These are phyloP conservation scores for Trichophyton verrucosum DNA, from an alignment of 2,329 filamentous ascomycete species.

Conservation along the genomic window DNA sequence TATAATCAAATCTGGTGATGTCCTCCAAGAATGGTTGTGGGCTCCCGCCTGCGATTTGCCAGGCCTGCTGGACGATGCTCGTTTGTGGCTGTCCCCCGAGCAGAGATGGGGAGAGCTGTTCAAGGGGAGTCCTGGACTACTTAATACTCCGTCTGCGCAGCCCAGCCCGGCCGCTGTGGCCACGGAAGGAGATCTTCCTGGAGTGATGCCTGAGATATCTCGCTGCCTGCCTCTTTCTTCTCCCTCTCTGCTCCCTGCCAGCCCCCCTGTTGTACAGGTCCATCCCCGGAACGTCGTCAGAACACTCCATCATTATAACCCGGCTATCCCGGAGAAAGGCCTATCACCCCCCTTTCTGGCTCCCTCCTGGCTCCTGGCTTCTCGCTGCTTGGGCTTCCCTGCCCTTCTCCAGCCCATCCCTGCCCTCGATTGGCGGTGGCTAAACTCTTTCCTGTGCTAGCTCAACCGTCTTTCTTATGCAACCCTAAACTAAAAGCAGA, in stretches of 20 bases:
- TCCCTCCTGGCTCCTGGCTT: not conserved
- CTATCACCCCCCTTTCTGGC: too few species aligned
- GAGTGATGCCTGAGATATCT: too few species aligned
- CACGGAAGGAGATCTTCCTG: not conserved
- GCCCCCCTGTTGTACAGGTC: not conserved
- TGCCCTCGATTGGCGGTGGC: not conserved
- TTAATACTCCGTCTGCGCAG: not conserved
- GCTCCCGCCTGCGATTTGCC: not conserved
- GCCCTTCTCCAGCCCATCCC: not conserved
- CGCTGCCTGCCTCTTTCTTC: not conserved
- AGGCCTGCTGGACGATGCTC: not conserved
- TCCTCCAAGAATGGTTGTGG: not conserved
- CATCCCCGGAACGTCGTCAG: slow-evolving; percentile 1
- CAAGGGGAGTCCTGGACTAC: not conserved
- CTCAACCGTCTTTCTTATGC: slow-evolving; percentile 2
- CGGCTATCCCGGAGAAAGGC: not conserved
- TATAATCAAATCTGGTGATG: not conserved
- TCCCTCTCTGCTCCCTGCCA: not conserved
- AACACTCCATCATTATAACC: not conserved
- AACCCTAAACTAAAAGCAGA: slow-evolving; percentile 5
- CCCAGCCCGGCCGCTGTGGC: not conserved
- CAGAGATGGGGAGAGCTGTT: not conserved
- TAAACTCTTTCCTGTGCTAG: slow-evolving; percentile 4
- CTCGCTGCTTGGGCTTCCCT: not conserved
- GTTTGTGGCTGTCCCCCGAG: not conserved